Conservation (phyloP, 108 stramenopile genomes). For the Pseudonitzschia pungens region DNA sequence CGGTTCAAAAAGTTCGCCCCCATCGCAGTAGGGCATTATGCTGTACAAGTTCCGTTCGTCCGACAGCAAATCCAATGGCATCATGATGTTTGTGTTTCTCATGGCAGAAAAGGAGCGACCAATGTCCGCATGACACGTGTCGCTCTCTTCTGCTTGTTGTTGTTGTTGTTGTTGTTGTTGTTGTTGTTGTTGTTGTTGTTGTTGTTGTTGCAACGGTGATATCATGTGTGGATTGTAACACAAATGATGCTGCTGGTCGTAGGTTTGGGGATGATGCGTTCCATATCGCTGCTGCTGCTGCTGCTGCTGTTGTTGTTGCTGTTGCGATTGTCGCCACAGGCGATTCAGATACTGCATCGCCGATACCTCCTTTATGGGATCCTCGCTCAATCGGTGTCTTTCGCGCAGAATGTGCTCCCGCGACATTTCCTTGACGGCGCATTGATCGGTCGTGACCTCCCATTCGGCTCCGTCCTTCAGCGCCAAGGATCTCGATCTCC, state of each 20-base stretch:
- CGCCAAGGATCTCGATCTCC: conserved; percentile 15
- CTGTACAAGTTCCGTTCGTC: conserved; percentile 85
- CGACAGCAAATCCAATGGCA: conserved; percentile 70
- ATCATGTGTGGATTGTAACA: too few species aligned
- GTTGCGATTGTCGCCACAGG: conserved; percentile 35
- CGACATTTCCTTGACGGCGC: conserved; percentile 84
- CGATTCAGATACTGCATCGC: conserved; percentile 78
- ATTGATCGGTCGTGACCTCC: conserved; percentile 72
- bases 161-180: conserved; percentile 7
- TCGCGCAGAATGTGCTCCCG: conserved; percentile 75
- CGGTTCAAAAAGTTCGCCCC: conserved; percentile 89
- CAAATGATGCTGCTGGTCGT: too few species aligned
- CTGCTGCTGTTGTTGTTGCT: conserved; percentile 15
- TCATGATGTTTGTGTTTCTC: conserved; percentile 70
- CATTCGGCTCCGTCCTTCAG: conserved; percentile 62
- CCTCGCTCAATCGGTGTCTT: conserved; percentile 66
- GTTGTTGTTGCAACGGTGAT: conserved; percentile 29
- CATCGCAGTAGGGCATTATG: conserved; percentile 87
- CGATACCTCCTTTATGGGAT: conserved; percentile 84
- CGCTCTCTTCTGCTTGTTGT: conserved; percentile 6
- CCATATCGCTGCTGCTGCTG: conserved; percentile 18
- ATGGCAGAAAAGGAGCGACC: conserved; percentile 47
- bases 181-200: neutral
- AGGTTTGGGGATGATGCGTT: too few species aligned
- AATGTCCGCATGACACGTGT: conserved; percentile 16